Evolutionary conservation across 2,329 filamentous ascomycete genomes (phyloP), one percentile per base, ranked within the genome.

Genomic region (Colletotrichum destructivum): DNA sequence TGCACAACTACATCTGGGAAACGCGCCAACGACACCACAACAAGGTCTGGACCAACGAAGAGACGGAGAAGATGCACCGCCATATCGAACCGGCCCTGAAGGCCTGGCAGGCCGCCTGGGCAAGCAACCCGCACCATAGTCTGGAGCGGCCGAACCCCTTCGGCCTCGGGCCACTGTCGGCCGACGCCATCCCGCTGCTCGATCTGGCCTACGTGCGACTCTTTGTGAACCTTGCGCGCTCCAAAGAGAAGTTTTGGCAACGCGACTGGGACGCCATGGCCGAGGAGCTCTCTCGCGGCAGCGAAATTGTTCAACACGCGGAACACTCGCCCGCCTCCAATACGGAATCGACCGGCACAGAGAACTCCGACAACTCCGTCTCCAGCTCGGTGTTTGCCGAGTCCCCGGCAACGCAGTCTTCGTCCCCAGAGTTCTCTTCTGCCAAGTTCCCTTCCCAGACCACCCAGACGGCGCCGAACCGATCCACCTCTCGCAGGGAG

Each of bases 1-100:
- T 98, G 31, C 96, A 98, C 83, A 98, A 98, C 76, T 98, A 98
- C 81, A 98, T 98, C 55, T 98, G 96, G 96, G 96, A 98, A 82
- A 98, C 95, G 0, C 89, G 96, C 31, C 95, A 98, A 81, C 88
- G 95, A 63, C 95, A 98, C 76, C 92, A 95, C 76, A 95, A 93
- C 76, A 92, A 94, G 73, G 87, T 94, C 60, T 98, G 96, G 96
- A 97, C 95, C 2, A 90, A 92, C 44, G 92, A 96, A 75, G 96
- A 98, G 81, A 97, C 94, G 0, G 95, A 98, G 75, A 94, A 95
- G 74, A 97, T 98, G 95, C 95, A 98, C 80, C 90, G 93, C 2
- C 95, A 98, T 78, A 97, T 98, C 69, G 95, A 98, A 80, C 96
- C 96, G 13, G 96, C 96, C 2, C 85, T 99, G 73, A 93, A 95